phyloP scores from a whole-genome alignment of 768 basidiomycete genomes.

The Boletus reticulatus region DNA sequence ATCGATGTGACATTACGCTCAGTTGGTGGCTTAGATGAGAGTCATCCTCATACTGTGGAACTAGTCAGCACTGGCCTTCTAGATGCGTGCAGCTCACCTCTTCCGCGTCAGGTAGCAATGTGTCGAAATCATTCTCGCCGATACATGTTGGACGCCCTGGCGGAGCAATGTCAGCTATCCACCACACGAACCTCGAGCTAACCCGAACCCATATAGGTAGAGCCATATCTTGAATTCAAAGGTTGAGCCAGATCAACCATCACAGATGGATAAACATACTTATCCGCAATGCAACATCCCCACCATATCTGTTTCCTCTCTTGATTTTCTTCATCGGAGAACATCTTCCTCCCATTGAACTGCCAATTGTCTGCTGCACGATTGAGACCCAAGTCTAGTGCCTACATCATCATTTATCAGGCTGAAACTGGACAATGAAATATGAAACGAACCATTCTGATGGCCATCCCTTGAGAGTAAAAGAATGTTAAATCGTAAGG shows the following conservation, averaged over 20 bases:
- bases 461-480: slow-evolving; percentile 54
- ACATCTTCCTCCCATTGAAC: slow-evolving; percentile 55
- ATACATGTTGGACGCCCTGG: slow-evolving; percentile 67
- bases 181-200: neutral
- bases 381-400: slow-evolving; percentile 78
- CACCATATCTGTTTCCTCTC: slow-evolving; percentile 79
- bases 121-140: slow-evolving; percentile 68
- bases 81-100: slow-evolving; percentile 37
- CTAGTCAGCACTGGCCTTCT: slow-evolving; percentile 5
- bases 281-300: slow-evolving; percentile 68
- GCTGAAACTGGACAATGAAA: neutral
- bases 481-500: neutral
- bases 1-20: slow-evolving; percentile 39
- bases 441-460: slow-evolving; percentile 57
- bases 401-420: slow-evolving; percentile 39
- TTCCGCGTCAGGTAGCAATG: slow-evolving; percentile 54
- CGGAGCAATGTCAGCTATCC: slow-evolving; percentile 8
- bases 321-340: slow-evolving; percentile 65
- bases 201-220: slow-evolving; percentile 66
- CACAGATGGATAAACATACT: slow-evolving; percentile 41
- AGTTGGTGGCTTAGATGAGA: slow-evolving; percentile 49
- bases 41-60: slow-evolving; percentile 54
- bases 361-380: slow-evolving; percentile 77
- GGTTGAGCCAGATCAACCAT: slow-evolving; percentile 1
- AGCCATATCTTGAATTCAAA: slow-evolving; percentile 51